These are phyloP conservation scores for Calonectria hongkongensis DNA, from an alignment of 2,329 filamentous ascomycete species.

Conservation along the genomic window DNA sequence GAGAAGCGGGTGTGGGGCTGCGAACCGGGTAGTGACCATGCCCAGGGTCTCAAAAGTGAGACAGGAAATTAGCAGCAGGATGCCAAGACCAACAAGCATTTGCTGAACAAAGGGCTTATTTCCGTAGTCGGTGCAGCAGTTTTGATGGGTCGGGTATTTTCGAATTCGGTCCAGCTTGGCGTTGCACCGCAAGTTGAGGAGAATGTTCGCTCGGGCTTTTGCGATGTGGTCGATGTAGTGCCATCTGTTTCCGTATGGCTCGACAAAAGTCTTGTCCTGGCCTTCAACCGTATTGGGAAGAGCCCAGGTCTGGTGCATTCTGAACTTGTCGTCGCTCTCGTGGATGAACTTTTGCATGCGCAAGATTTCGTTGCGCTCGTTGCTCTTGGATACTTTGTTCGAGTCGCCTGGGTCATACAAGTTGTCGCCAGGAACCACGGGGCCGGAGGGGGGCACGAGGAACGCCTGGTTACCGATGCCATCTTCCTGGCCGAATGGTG, in stretches of 20 bases:
- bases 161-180: constrained; percentile 57
- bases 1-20: constrained; percentile 42
- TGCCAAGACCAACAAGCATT: constrained; percentile 45
- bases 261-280: constrained; percentile 45
- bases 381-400: constrained; percentile 42
- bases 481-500: constrained; percentile 48
- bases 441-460: constrained; percentile 47
- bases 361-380: background rate
- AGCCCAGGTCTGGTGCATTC: constrained; percentile 48
- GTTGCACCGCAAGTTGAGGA: constrained; percentile 74
- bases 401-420: constrained; percentile 34
- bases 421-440: constrained; percentile 4
- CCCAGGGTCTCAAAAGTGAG: constrained; percentile 41
- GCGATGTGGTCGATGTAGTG: constrained; percentile 47
- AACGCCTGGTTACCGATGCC: constrained; percentile 57
- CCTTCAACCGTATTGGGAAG: constrained; percentile 43
- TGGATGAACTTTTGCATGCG: constrained; percentile 33
- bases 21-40: constrained; percentile 38
- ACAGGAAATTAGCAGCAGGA: constrained; percentile 45
- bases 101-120: constrained; percentile 50
- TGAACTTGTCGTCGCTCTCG: constrained; percentile 42
- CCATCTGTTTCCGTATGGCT: constrained; percentile 44
- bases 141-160: constrained; percentile 66
- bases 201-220: constrained; percentile 61
- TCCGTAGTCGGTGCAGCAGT: constrained; percentile 72